Evolutionary conservation across 495 filamentous ascomycete genomes (phyloP).

Genomic region (Tetracladium setigerum): DNA sequence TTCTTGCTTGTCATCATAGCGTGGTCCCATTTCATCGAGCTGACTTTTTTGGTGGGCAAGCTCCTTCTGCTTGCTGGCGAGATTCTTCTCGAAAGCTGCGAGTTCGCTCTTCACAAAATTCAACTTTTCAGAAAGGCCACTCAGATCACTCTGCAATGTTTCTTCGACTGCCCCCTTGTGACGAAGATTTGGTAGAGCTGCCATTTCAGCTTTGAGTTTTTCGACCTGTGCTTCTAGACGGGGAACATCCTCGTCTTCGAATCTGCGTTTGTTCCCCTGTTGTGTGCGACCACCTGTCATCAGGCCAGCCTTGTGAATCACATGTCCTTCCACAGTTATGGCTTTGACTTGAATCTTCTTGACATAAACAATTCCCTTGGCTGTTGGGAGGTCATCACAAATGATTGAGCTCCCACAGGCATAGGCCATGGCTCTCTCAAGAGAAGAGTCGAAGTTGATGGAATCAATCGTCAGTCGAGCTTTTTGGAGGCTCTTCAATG

Average conservation of each 20-base stretch:
- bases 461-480: slow-evolving; percentile 90
- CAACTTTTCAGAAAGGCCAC: slow-evolving; percentile 73
- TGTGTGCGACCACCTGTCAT: slow-evolving; percentile 91
- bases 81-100: slow-evolving; percentile 74
- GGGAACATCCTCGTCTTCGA: slow-evolving; percentile 84
- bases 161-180: slow-evolving; percentile 72
- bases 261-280: slow-evolving; percentile 67
- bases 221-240: slow-evolving; percentile 60
- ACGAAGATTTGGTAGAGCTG: slow-evolving; percentile 65
- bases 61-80: slow-evolving; percentile 79
- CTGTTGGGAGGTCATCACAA: slow-evolving; percentile 78
- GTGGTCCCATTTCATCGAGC: slow-evolving; percentile 67
- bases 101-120: slow-evolving; percentile 66
- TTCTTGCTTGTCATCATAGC: slow-evolving; percentile 61
- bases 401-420: slow-evolving; percentile 95
- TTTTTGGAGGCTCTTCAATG: slow-evolving; percentile 79
- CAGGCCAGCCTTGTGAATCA: slow-evolving; percentile 93
- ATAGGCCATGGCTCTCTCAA: slow-evolving; percentile 89
- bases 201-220: slow-evolving; percentile 64
- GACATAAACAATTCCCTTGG: slow-evolving; percentile 84
- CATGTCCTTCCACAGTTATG: slow-evolving; percentile 82
- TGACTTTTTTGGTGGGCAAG: slow-evolving; percentile 62
- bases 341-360: slow-evolving; percentile 84
- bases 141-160: slow-evolving; percentile 67
- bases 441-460: slow-evolving; percentile 80